phyloP scores from a whole-genome alignment of 805 yeast species.

The Candida mattraensis region DNA sequence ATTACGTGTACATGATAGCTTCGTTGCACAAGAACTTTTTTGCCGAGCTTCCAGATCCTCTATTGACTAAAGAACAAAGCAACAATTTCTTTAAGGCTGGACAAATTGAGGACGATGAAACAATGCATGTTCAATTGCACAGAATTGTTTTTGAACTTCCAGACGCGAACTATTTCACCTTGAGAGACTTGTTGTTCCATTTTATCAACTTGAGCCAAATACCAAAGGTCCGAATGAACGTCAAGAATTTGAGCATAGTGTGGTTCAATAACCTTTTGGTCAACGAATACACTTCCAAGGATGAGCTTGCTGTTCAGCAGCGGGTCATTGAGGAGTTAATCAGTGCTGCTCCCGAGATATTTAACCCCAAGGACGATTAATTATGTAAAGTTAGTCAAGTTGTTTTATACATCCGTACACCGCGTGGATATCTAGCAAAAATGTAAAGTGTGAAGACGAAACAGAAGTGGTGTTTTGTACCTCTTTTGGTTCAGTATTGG shows the following conservation, averaged over 20 bases:
- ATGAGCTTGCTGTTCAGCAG: conserved; percentile 35
- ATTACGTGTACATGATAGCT: conserved; percentile 86
- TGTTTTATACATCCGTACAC: background rate
- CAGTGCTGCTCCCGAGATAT: conserved; percentile 78
- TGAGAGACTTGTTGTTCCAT: conserved; percentile 83
- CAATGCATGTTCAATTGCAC: conserved; percentile 74
- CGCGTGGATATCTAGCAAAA: background rate
- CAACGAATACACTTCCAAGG: conserved; percentile 61
- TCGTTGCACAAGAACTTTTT: conserved; percentile 83
- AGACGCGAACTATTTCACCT: conserved; percentile 92
- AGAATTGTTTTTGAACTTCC: conserved; percentile 86
- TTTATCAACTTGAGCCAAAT: conserved; percentile 37
- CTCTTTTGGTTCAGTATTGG: background rate
- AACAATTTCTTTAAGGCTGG: conserved; percentile 68
- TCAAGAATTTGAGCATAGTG: conserved; percentile 77
- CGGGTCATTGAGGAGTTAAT: conserved; percentile 86
- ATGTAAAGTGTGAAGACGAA: background rate
- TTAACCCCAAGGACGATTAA: conserved; percentile 34
- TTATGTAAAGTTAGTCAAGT: background rate
- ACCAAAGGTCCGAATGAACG: conserved; percentile 79
- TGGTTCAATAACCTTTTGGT: conserved; percentile 93
- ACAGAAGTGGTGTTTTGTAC: background rate
- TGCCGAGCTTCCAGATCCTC: conserved; percentile 81
- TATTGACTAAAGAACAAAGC: conserved; percentile 65
- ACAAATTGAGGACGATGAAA: conserved; percentile 57